Base-by-base conservation (phyloP, 345 rosid genomes). In the Brassica carinata region DNA sequence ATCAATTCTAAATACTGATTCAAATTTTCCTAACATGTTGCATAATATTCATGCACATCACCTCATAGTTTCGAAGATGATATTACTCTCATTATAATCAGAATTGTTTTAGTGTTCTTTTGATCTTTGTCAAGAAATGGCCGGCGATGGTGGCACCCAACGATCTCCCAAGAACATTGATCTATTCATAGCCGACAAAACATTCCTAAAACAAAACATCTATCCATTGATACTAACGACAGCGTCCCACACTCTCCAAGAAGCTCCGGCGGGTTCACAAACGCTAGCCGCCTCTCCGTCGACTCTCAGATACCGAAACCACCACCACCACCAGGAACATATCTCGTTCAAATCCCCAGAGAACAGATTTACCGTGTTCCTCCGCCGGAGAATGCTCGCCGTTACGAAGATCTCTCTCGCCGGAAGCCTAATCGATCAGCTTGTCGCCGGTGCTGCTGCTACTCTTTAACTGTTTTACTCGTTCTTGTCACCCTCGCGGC, bases 281-380 rank as follows among this genome's bases (percentile, higher is more conserved):
- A 23, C 2, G 67, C 76, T 10, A 81, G 80, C 64, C 62, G 18
- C 9, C 71, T 2, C 77, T 81, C 84, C 64, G 5, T 18, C 64
- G 77, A 75, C 2, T 80, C 72, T 34, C 76, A 71, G 43, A 70
- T 18, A 71, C 57, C 69, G 4, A 76, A 67, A 9, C 67, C 86
- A 0, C 7, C 18, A 14, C 26, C 26, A 29, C 7, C 57, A 53
- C 59, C 59, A 5, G 91, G 88, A 5, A 91, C 90, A 14, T 87
- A 88, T 85, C 71, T 79, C 1, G 58, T 88, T 26, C 84, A 76
- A 29, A 65, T 90, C 81, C 94, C 89, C 4, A 89, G 82, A 78
- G 87, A 91, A 11, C 88, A 84, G 78, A 79, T 93, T 51, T 91
- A 86, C 74, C 87, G 88, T 0, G 15, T 89, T 7, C 97, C 97